phyloP scores from a whole-genome alignment of 2,329 filamentous ascomycete genomes.

The Whalleya microplaca region DNA sequence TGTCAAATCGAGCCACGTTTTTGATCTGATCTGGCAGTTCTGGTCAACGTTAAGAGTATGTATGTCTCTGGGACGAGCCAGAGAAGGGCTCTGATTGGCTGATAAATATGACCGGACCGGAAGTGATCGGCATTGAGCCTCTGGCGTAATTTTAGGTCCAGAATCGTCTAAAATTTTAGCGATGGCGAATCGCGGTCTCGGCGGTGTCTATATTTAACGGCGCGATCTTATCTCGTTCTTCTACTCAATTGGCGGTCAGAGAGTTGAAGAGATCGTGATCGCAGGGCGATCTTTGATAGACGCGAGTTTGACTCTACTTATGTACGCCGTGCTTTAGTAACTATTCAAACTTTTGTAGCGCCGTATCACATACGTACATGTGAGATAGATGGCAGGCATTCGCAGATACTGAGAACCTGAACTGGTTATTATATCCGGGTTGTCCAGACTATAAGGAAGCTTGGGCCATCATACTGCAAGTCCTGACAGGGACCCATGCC shows the following conservation, averaged over 20 bases:
- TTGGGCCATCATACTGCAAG: not conserved
- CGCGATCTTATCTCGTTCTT: not conserved
- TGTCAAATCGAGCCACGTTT: not conserved
- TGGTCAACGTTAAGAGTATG: not conserved
- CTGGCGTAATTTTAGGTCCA: not conserved
- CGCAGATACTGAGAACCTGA: not conserved
- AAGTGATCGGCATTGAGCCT: not conserved
- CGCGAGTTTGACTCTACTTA: not conserved
- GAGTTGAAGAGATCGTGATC: not conserved
- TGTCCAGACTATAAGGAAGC: not conserved
- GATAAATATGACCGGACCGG: not conserved
- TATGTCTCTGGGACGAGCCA: not conserved
- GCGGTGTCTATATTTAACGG: not conserved
- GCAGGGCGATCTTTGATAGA: not conserved
- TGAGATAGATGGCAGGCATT: not conserved
- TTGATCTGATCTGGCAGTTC: not conserved
- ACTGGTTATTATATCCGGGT: not conserved
- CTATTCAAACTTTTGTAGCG: not conserved
- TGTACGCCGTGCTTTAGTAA: not conserved
- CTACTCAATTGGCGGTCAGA: not conserved
- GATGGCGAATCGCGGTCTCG: not conserved
- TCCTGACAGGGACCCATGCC: not conserved
- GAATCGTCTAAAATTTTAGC: not conserved
- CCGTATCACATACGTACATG: not conserved
- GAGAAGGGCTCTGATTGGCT: not conserved